Conservation (phyloP, 345 rosid species). For the Physaria fendleri region DNA sequence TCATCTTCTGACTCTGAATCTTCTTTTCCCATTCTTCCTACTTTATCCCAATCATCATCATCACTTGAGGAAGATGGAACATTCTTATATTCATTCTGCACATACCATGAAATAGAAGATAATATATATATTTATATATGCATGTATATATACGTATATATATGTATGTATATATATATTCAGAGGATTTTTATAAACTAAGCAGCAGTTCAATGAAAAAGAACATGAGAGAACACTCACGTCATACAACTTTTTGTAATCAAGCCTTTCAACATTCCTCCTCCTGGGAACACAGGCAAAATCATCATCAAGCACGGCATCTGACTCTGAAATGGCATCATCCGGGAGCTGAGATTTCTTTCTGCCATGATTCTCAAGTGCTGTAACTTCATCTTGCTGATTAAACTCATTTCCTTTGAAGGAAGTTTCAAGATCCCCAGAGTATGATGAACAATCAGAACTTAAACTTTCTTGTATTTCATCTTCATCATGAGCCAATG, state of each 20-base stretch:
- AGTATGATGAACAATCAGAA: constrained; percentile 74
- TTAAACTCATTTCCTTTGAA: constrained; percentile 25
- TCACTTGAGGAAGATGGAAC: constrained; percentile 41
- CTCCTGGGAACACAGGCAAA: constrained; percentile 37
- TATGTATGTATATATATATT: no score
- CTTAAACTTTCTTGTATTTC: constrained; percentile 48
- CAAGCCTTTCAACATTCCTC: constrained; percentile 63
- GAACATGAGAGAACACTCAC: constrained; percentile 42
- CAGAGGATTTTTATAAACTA: constrained; percentile 6
- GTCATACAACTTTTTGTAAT: constrained; percentile 83
- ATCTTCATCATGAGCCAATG: constrained; percentile 38
- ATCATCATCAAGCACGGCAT: constrained; percentile 32
- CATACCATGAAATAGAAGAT: constrained; percentile 20
- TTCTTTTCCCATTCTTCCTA: constrained; percentile 23
- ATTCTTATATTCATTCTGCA: constrained; percentile 74
- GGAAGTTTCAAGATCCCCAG: constrained; percentile 54
- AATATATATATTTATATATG: no score
- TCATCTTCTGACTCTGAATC: constrained; percentile 33
- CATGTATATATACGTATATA: no score
- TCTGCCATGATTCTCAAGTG: constrained; percentile 15
- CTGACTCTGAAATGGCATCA: constrained; percentile 34
- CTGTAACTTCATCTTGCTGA: constrained; percentile 31
- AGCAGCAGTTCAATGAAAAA: not conserved
- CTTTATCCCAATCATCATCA: constrained; percentile 57
- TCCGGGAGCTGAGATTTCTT: constrained; percentile 26